Conservation (phyloP, 495 filamentous ascomycete genomes). For the Durotheca rogersii region DNA sequence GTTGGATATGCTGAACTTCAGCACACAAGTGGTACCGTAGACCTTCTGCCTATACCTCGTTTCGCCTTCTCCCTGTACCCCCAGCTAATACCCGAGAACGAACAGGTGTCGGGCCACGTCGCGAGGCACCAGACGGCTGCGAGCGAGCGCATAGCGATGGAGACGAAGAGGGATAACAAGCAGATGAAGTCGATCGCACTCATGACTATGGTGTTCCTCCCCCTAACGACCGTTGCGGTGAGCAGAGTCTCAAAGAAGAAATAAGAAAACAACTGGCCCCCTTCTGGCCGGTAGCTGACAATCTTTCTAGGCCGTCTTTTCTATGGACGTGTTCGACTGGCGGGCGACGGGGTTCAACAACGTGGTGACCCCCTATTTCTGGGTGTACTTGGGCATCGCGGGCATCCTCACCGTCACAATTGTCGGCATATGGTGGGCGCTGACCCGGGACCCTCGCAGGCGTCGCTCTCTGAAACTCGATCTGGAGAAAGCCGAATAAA, state of each 20-base stretch:
- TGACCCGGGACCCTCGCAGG: conserved; percentile 1
- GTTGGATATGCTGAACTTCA: conserved; percentile 1
- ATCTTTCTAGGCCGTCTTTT: conserved; percentile 17
- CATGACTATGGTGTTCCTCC: conserved; percentile 20
- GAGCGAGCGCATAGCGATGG: conserved; percentile 6
- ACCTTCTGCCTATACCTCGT: neutral
- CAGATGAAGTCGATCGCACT: conserved; percentile 23
- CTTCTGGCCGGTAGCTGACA: no score
- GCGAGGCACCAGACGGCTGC: conserved; percentile 6
- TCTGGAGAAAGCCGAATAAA: neutral
- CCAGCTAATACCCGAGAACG: neutral
- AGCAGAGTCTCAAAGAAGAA: neutral
- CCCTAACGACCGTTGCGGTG: conserved; percentile 18
- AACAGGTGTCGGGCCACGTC: conserved; percentile 10
- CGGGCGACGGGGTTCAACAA: neutral
- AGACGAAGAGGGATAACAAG: conserved; percentile 9
- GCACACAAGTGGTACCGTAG: conserved; percentile 8
- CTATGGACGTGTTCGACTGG: conserved; percentile 26
- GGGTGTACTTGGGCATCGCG: conserved; percentile 19
- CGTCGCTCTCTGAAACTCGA: neutral
- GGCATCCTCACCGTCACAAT: conserved; percentile 16
- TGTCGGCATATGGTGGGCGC: conserved; percentile 11
- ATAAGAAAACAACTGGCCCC: no score
- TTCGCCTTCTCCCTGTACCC: neutral
- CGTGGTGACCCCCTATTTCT: conserved; percentile 18